Percentiles rank a stretch among this genome's conserved stretches.
phyloP scores from a whole-genome alignment of 257 asterid species.

The Anisodus tanguticus region DNA sequence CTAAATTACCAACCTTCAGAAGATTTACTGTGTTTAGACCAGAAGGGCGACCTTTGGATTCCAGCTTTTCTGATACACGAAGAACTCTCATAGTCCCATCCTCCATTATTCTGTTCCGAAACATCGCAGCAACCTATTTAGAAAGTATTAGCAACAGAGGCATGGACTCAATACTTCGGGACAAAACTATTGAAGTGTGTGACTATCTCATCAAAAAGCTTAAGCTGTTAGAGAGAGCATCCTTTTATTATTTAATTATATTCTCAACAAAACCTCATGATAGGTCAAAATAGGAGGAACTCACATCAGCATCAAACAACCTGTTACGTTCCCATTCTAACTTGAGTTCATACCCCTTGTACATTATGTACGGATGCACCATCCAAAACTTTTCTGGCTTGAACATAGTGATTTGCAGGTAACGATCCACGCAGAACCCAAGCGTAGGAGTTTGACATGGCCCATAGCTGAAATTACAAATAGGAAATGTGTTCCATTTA shows the following conservation, averaged over 20 bases:
- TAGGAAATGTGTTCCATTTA: conserved; percentile 12
- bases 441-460: conserved; percentile 97
- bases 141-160: conserved; percentile 36
- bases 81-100: conserved; percentile 66
- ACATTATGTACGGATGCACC: conserved; percentile 71
- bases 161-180: conserved; percentile 8
- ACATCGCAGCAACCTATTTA: conserved; percentile 71
- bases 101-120: conserved; percentile 59
- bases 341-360: conserved; percentile 81
- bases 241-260: too few relatives aligned
- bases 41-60: conserved; percentile 73
- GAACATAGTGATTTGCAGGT: conserved; percentile 75
- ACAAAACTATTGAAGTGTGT: neutral
- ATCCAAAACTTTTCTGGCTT: conserved; percentile 87
- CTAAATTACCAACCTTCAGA: conserved; percentile 64
- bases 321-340: conserved; percentile 83
- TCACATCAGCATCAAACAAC: conserved; percentile 81
- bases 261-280: neutral
- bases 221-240: too few relatives aligned
- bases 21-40: conserved; percentile 96
- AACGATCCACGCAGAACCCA: conserved; percentile 91
- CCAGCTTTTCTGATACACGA: conserved; percentile 70
- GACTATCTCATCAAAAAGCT: too few relatives aligned
- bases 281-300: conserved; percentile 35
- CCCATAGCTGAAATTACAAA: conserved; percentile 72